phyloP scores from a whole-genome alignment of 2,329 filamentous ascomycete genomes.

The Ramularia endophylla region DNA sequence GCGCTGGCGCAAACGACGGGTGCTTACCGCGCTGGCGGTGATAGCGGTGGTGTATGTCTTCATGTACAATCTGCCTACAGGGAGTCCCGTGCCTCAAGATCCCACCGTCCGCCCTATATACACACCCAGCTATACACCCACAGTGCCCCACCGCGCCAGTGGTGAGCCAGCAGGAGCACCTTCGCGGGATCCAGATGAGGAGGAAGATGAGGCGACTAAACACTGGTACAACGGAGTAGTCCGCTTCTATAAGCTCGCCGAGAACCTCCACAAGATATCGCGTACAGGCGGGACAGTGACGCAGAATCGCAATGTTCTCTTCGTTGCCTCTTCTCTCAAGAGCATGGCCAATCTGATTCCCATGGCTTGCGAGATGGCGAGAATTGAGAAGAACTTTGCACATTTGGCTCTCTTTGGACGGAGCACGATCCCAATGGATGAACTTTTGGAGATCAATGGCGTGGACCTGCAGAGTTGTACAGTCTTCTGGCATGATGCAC shows the following conservation, averaged over 20 bases:
- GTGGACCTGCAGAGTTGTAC: constrained; percentile 59
- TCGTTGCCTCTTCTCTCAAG: constrained; percentile 67
- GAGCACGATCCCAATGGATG: constrained; percentile 61
- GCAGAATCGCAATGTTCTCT: constrained; percentile 67
- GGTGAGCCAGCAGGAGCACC: constrained; percentile 21
- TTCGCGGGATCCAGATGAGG: constrained; percentile 15
- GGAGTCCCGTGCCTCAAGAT: constrained; percentile 25
- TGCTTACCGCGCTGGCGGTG: constrained; percentile 34
- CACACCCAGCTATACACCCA: no score
- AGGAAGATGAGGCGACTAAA: constrained; percentile 20
- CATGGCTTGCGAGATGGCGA: constrained; percentile 80
- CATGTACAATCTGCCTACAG: constrained; percentile 56
- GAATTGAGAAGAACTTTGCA: constrained; percentile 62
- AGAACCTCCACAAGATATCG: constrained; percentile 56
- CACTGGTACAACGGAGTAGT: constrained; percentile 64
- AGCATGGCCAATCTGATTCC: constrained; percentile 70
- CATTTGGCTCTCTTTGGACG: constrained; percentile 77
- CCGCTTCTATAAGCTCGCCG: constrained; percentile 59
- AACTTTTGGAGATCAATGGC: constrained; percentile 71
- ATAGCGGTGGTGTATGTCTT: constrained; percentile 57
- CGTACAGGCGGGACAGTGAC: constrained; percentile 47
- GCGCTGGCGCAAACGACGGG: constrained; percentile 47
- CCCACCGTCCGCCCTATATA: no score
- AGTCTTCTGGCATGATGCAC: constrained; percentile 64
- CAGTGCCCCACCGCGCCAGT: neutral